phyloP scores from a whole-genome alignment of 306 rosid genomes.

The Fragaria nilgerrensis region DNA sequence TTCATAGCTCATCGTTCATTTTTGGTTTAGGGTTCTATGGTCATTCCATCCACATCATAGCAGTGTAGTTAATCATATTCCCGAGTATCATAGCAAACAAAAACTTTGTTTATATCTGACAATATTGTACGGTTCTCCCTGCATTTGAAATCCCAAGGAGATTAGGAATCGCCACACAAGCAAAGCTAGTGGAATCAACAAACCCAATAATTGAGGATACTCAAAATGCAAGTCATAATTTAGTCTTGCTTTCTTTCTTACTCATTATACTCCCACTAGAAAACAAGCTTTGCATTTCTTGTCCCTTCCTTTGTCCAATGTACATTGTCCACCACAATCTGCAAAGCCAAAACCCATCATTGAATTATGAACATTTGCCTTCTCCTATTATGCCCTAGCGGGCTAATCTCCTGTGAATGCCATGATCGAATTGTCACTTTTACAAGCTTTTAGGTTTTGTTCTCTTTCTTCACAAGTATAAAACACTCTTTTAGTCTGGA shows the following conservation, averaged over 20 bases:
- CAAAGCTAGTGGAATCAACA: neutral
- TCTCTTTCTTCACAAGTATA: neutral
- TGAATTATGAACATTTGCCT: neutral
- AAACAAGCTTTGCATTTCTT: constrained; percentile 14
- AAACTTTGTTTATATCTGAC: constrained; percentile 15
- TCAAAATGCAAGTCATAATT: neutral
- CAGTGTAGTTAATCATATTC: neutral
- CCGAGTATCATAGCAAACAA: neutral
- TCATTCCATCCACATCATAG: neutral
- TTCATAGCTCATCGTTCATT: neutral
- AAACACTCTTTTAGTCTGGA: neutral
- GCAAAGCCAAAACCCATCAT: neutral
- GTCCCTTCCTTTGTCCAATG: constrained; percentile 11
- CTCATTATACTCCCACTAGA: neutral
- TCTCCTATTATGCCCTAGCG: neutral
- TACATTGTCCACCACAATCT: constrained; percentile 16
- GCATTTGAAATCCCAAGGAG: constrained; percentile 24
- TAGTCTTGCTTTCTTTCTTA: neutral
- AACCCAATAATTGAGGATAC: constrained; percentile 15
- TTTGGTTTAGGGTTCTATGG: neutral
- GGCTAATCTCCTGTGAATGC: neutral
- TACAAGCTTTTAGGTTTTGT: constrained; percentile 5
- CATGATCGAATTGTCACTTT: constrained; percentile 13
- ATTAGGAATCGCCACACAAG: neutral
- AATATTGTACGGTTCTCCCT: constrained; percentile 11